Evolutionary conservation across 768 basidiomycete genomes (phyloP), one percentile per base, ranked within the genome.

Genomic region (Serendipita sp.): DNA sequence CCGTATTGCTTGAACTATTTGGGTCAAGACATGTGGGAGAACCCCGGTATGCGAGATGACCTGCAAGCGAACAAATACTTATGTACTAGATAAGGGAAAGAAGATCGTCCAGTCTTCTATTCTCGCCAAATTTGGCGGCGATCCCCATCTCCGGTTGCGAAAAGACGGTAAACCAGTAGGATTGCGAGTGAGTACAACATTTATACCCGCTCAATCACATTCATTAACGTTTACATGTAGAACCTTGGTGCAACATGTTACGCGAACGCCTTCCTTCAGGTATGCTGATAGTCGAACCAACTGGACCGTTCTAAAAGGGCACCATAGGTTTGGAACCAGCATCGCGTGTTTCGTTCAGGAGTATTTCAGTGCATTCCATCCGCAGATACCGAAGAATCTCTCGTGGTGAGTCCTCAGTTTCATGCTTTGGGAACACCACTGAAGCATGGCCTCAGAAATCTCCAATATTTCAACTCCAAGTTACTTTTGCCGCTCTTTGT

Each of bases 211-310:
- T 5, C 29, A 52, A 23, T 44, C 36, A 62, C 40, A 27, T 45
- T 53, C 45, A 52, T 63, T 48, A 36, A 23, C 18, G 11, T 34
- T 36, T 36, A 18, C 16, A 40, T 13, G 44, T 69, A 93, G 91
- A 97, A 98, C 72, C 81, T 98, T 18, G 95, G 95, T 3, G 94
- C 94, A 16, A 97, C 95, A 2, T 98, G 95, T 72, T 98, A 97
- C 69, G 93, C 91, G 66, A 96, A 96, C 72, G 91, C 91, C 18
- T 96, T 88, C 66, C 79, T 98, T 50, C 94, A 98, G 76, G 91
- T 87, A 69, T 43, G 71, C 23, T 23, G 23, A 23, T 37, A 31
- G 44, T 8, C n/a, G 48, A n/a, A 44, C 43, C 44, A 36, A 10
- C 27, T 37, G 2, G 34, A 18, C 29, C 44, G 3, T 64, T 15